Evolutionary conservation across 768 basidiomycete genomes (phyloP), one percentile per base, ranked within the genome.

Genomic region (Lactarius trivialis): DNA sequence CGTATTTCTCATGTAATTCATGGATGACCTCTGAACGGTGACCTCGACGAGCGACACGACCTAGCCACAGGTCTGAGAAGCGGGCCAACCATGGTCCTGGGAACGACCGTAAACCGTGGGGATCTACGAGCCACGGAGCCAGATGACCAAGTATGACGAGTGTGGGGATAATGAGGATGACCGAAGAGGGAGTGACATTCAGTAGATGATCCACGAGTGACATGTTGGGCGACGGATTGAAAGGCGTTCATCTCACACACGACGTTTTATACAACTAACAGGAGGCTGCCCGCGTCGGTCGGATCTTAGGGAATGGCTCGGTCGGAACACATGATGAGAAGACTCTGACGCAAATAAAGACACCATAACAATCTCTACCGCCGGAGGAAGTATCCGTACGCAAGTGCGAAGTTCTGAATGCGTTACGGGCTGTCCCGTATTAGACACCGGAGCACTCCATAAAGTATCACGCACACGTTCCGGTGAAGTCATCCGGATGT

Each of bases 51-150:
- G 73, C 71, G 43, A 72, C 68, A 24, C 70, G 70, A 9, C 72
- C 76, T 41, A 80, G 68, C 77, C 77, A 81, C 7, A 72, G 49
- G 39, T 74, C 71, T 19, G 74, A 71, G 55, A 77, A 70, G 36
- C 70, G 70, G 3, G 80, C 79, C 1, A 73, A 51, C 33, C 67
- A 64, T 0, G 81, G 81, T 0, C 79, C 81, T 2, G 78, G 76
- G 55, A 71, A 72, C 15, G 68, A 59, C n/a, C 70, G 71, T 4
- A 78, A 66, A 19, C 70, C 66, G 50, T 71, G 54, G 2, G 68
- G 68, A 48, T 77, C 73, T 17, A 68, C 36, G 17, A 77, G 49
- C 69, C 73, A 78, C 0, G 74, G 71, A n/a, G 76, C 24, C 37
- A 76, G 8, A 63, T 73, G 70, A n/a, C 66, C 69, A 26, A 73